Evolutionary conservation across 805 yeast genomes (phyloP), one percentile per base, ranked within the genome.

Genomic region (Yarrowia sp.): DNA sequence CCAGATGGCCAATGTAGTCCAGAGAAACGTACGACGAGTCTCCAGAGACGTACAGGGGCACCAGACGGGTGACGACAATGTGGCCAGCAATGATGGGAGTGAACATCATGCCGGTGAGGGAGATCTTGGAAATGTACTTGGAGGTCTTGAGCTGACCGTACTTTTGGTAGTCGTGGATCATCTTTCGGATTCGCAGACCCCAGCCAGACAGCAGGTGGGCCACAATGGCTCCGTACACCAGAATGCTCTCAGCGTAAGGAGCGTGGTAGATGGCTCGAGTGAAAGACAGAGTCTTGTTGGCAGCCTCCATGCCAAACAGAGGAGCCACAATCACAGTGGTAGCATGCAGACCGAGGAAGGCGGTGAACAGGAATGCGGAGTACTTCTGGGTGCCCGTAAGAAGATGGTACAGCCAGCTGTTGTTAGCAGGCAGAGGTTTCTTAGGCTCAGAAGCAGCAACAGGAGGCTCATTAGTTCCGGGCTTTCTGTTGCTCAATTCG

Each of bases 231-330:
- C 85, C 86, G 70, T 79, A 78, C 0, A 87, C 79, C 38, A 84
- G 72, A 0, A 80, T 66, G 8, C 75, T 76, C 72, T 88, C 92
- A 10, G 85, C 74, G 2, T 77, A 72, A 0, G 87, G 83, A 0
- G 81, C 79, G 69, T 86, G 89, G 75, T 89, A 89, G 0, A 89
- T 72, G 16, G 86, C 84, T 65, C 91, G 78, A 0, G 88, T 85
- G 80, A 88, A 79, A 68, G 86, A 84, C 65, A 89, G 79, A 22
- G 86, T 70, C 66, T 87, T 88, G 69, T 87, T 84, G 2, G 85
- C 84, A 2, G 80, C 59, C 0, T 76, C 80, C 0, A 77, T 69
- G 8, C 85, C 83, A 4, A 85, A 73, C 4, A 83, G 74, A 0
- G 94, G 93, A 0, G 85, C 82, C 0, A 84, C 72, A 0, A 86